Percentiles rank a stretch among this genome's conserved stretches.
phyloP scores from a whole-genome alignment of 371 early-diverging fungal genomes.

The Syncephalis plumigaleata region DNA sequence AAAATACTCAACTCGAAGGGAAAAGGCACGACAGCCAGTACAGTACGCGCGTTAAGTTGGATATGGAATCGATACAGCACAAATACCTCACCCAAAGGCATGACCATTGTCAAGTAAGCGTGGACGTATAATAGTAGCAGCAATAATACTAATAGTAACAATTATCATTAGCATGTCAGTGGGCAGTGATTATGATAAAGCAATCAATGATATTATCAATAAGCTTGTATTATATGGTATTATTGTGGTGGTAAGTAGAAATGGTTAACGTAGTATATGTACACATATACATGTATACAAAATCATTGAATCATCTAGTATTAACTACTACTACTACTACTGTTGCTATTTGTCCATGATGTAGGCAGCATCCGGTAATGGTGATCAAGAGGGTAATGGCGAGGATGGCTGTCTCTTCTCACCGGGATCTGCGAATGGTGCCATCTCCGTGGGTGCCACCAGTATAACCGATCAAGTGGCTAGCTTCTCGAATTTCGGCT shows the following conservation, averaged over 20 bases:
- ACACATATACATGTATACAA: no score
- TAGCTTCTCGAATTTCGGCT: slow-evolving; percentile 51
- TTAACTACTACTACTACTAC: neutral
- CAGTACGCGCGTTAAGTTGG: slow-evolving; percentile 63
- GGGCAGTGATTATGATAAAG: slow-evolving; percentile 39
- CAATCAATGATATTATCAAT: slow-evolving; percentile 46
- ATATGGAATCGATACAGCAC: slow-evolving; percentile 16
- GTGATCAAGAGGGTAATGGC: slow-evolving; percentile 13
- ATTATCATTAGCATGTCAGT: slow-evolving; percentile 29
- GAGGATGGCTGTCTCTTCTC: slow-evolving; percentile 33
- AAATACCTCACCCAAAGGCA: neutral
- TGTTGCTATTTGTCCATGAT: slow-evolving; percentile 19
- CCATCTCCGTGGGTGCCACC: slow-evolving; percentile 48
- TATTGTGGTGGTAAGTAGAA: slow-evolving; percentile 5
- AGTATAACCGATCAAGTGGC: slow-evolving; percentile 28
- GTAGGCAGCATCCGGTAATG: slow-evolving; percentile 80
- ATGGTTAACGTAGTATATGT: no score
- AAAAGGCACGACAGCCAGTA: slow-evolving; percentile 24
- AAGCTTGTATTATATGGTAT: slow-evolving; percentile 37
- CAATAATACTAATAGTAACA: no score
- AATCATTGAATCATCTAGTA: no score
- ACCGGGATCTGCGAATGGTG: slow-evolving; percentile 30
- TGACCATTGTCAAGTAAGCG: no score
- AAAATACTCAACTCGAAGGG: slow-evolving; percentile 28
- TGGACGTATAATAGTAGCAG: no score